Evolutionary conservation across 2,329 filamentous ascomycete species (phyloP).

Genomic region (Drechslerella dactyloides): DNA sequence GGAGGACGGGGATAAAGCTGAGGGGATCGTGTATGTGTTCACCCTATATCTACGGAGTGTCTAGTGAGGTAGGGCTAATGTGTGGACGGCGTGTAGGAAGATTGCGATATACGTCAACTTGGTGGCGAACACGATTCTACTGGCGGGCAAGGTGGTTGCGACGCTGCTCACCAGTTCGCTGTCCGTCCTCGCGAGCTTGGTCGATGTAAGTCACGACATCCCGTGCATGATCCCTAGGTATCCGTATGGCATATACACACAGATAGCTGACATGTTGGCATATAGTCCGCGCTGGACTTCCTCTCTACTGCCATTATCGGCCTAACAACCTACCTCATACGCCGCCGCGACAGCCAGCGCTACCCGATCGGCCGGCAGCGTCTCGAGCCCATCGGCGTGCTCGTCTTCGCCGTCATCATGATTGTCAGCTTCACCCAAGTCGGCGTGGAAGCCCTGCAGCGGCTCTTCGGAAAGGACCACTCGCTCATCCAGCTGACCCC

Average conservation of each 20-base stretch:
- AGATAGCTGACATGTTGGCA: background rate
- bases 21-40: conserved; percentile 48
- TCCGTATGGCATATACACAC: too few species aligned
- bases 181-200: conserved; percentile 78
- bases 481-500: conserved; percentile 70
- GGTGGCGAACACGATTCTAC: conserved; percentile 74
- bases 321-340: conserved; percentile 67
- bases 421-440: conserved; percentile 84
- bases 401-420: conserved; percentile 86
- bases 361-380: conserved; percentile 80
- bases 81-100: conserved; percentile 58
- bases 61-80: background rate
- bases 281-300: conserved; percentile 72
- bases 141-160: conserved; percentile 77
- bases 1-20: conserved; percentile 33
- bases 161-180: conserved; percentile 79
- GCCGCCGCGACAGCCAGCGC: conserved; percentile 71
- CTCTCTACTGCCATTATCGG: conserved; percentile 81
- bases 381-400: conserved; percentile 78
- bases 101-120: conserved; percentile 88
- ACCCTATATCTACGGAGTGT: background rate
- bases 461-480: conserved; percentile 68
- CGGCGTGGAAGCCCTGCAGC: conserved; percentile 71
- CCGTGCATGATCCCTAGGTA: background rate
- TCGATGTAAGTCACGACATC: conserved; percentile 62